A percentile compares a stretch with the other conserved stretches of the same genome.
phyloP scores from a whole-genome alignment of 73 alveolate species.

The Paramecium pentaurelia region DNA sequence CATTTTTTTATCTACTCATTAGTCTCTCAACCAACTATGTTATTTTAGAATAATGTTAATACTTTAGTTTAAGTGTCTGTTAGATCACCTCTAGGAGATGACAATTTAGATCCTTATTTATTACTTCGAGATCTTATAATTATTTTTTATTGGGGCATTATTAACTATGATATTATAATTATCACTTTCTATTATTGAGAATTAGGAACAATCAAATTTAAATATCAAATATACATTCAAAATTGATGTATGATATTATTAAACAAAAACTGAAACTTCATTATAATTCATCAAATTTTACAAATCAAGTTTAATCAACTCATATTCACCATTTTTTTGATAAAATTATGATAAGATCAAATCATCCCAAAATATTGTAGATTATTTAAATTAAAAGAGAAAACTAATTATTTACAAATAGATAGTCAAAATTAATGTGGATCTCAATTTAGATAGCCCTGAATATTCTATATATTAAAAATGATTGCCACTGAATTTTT shows the following conservation, averaged over 20 bases:
- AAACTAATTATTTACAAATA: no score
- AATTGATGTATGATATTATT: no score
- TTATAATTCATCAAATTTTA: not conserved
- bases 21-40: not conserved
- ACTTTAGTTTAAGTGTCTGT: not conserved
- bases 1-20: not conserved
- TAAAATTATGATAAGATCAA: not conserved
- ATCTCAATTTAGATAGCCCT: no score
- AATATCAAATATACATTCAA: not conserved
- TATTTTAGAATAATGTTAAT: not conserved
- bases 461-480: not conserved
- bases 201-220: not conserved
- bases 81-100: not conserved
- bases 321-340: not conserved
- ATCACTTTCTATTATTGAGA: not conserved
- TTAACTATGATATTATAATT: not conserved
- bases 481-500: not conserved
- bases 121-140: not conserved
- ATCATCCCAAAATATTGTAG: no score
- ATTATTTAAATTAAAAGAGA: no score
- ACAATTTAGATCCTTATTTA: not conserved
- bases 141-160: not conserved
- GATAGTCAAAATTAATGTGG: no score
- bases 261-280: no score
- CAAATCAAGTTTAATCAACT: not conserved